Base-by-base conservation (phyloP, 345 rosid species). In the Dovyalis caffra region DNA sequence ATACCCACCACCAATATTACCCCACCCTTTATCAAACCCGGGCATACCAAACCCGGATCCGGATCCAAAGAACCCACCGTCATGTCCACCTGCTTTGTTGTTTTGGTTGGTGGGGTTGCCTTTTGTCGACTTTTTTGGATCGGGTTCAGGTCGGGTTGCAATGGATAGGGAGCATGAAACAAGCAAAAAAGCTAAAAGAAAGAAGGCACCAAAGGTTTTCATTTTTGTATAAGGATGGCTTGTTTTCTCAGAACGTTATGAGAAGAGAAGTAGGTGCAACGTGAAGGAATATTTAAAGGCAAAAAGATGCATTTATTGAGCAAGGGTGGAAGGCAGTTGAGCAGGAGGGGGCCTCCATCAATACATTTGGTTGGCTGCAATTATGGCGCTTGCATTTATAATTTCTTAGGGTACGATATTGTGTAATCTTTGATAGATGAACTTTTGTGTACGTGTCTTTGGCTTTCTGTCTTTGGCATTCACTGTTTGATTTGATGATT, bases 1-100 rank as follows among this genome's bases (percentile, higher is more conserved):
- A 57, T 88, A 92, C 34, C 94, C 97, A 10, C 91, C 94, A 0
- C 92, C 90, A 0, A 80, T 64, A 53, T 77, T 74, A 68, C 88
- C 82, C 79, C 85, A 74, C 8, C 84, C 87, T 25, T 80, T 71
- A 14, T 84, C 92, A 15, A 87, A 77, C 5, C 88, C 97, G 28
- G 97, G 97, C 73, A 91, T 76, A 0, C 70, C 74, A 43, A 81
- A 84, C 31, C 87, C 93, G 12, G 82, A 31, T 35, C 88, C 90
- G 11, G 88, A 80, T 21, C 84, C 93, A 23, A 80, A 89, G 49
- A 70, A 40, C 38, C 91, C 93, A 26, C 69, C 77, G 49, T 72
- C 80, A 34, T 26, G 29, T 1, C 75, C 80, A 10, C 56, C 84
- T 64, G 82, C 84, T 33, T 69, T 74, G 11, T 10, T 72, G 64